A percentile compares a stretch with the other conserved stretches of the same genome.
These are phyloP conservation scores for Kurtzmaniella natalensis DNA, from an alignment of 1,139 yeast genomes.

Conservation along the genomic window DNA sequence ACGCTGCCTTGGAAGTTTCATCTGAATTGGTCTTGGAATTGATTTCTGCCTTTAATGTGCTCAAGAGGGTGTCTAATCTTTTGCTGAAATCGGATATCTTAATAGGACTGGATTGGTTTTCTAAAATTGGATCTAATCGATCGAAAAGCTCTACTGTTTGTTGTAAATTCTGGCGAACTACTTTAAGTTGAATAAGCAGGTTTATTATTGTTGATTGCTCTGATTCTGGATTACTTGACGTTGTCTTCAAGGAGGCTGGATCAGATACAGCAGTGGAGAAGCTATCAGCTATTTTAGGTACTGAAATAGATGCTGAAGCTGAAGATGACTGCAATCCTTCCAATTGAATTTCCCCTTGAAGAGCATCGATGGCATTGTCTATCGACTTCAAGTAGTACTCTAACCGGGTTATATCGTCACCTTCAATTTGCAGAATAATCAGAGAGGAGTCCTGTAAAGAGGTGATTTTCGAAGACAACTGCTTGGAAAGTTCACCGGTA, in stretches of 20 bases:
- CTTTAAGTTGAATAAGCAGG: slow-evolving; percentile 5
- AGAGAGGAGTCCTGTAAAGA: slow-evolving; percentile 38
- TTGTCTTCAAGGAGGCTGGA: background rate
- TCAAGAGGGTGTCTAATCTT: background rate
- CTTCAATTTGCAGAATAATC: slow-evolving; percentile 17
- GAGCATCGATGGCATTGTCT: slow-evolving; percentile 51
- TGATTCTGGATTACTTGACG: slow-evolving; percentile 1
- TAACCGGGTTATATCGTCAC: slow-evolving; percentile 39
- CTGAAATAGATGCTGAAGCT: background rate
- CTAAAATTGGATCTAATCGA: slow-evolving; percentile 1
- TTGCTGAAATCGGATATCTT: background rate
- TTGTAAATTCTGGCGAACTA: slow-evolving; percentile 2
- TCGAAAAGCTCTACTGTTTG: slow-evolving; percentile 5
- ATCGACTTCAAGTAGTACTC: slow-evolving; percentile 62
- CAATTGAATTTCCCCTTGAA: slow-evolving; percentile 45
- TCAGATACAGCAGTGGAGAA: background rate
- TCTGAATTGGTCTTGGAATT: background rate
- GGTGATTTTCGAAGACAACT: slow-evolving; percentile 45
- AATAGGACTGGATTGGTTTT: background rate
- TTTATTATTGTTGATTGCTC: no score
- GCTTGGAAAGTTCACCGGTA: slow-evolving; percentile 50
- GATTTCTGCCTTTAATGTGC: background rate
- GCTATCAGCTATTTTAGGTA: background rate
- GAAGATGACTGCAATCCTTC: slow-evolving; percentile 1
- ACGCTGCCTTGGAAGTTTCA: background rate